Evolutionary conservation across 2,329 filamentous ascomycete genomes (phyloP).

Genomic region (Colletotrichum sp.): DNA sequence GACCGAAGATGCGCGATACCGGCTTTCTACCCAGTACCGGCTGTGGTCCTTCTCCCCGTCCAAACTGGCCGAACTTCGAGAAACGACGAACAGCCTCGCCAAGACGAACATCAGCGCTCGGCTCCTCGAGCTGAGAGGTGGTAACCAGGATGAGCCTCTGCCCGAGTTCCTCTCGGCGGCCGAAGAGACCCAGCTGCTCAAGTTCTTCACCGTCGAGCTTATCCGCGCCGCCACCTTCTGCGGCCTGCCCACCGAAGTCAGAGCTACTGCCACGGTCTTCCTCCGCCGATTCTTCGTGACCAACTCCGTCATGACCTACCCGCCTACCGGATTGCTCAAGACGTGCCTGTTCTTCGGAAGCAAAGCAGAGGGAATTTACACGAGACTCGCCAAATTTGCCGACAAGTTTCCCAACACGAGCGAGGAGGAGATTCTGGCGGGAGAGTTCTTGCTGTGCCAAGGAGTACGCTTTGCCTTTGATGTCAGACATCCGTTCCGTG

Average conservation of each 20-base stretch:
- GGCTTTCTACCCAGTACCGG: conserved; percentile 86
- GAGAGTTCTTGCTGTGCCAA: conserved; percentile 92
- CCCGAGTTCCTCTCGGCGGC: conserved; percentile 83
- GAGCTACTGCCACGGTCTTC: conserved; percentile 84
- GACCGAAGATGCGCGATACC: conserved; percentile 90
- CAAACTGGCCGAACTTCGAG: conserved; percentile 73
- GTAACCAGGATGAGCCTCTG: conserved; percentile 39
- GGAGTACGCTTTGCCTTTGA: conserved; percentile 93
- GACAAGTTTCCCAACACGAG: conserved; percentile 74
- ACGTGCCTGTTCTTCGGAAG: conserved; percentile 92
- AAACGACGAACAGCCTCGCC: conserved; percentile 81
- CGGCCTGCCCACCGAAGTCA: conserved; percentile 47
- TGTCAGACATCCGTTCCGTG: conserved; percentile 87
- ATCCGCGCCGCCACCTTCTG: conserved; percentile 62
- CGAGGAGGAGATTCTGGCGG: conserved; percentile 83
- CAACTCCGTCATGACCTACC: conserved; percentile 96
- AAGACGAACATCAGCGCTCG: conserved; percentile 62
- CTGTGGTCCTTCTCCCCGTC: conserved; percentile 89
- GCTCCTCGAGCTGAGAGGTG: conserved; percentile 47
- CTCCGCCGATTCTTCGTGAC: conserved; percentile 94
- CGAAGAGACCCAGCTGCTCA: conserved; percentile 83
- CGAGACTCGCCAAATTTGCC: conserved; percentile 68
- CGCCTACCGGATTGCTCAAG: conserved; percentile 86
- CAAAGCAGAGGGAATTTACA: conserved; percentile 88
- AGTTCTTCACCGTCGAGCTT: conserved; percentile 72